Conservation (phyloP, 148 eudicot genomes). For the Rhododendron simsii region DNA sequence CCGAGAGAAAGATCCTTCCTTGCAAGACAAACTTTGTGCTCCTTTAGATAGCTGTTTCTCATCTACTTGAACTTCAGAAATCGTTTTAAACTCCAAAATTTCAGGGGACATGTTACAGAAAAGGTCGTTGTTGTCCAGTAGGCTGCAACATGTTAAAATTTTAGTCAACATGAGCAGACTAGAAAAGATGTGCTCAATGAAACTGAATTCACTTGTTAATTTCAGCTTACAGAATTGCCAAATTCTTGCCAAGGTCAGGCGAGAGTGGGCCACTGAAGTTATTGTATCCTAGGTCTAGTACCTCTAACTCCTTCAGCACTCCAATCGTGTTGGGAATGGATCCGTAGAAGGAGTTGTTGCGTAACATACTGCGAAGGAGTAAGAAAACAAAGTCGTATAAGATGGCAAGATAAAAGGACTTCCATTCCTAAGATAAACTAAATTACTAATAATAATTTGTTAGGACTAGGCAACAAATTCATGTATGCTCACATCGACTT, state of each 20-base stretch:
- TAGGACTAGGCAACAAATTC: not conserved
- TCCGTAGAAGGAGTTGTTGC: slow-evolving; percentile 80
- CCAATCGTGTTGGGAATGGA: slow-evolving; percentile 50
- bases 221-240: slow-evolving; percentile 51
- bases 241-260: slow-evolving; percentile 31
- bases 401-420: not conserved
- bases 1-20: slow-evolving; percentile 15
- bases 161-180: not conserved
- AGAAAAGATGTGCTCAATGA: not conserved
- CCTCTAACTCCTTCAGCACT: slow-evolving; percentile 50
- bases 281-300: slow-evolving; percentile 66
- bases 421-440: not conserved
- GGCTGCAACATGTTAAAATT: slow-evolving; percentile 31
- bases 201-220: not conserved
- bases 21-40: not conserved
- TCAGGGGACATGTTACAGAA: slow-evolving; percentile 33
- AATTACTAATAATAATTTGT: not conserved
- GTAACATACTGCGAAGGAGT: slow-evolving; percentile 49
- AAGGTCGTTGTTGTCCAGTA: slow-evolving; percentile 57
- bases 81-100: slow-evolving; percentile 21
- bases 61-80: slow-evolving; percentile 33
- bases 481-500: slow-evolving; percentile 60
- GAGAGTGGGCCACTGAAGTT: slow-evolving; percentile 44
- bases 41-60: slow-evolving; percentile 16
- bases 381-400: not conserved